These are phyloP conservation scores for Claviceps sorghi DNA, from an alignment of 2,329 filamentous ascomycete species.

Conservation along the genomic window DNA sequence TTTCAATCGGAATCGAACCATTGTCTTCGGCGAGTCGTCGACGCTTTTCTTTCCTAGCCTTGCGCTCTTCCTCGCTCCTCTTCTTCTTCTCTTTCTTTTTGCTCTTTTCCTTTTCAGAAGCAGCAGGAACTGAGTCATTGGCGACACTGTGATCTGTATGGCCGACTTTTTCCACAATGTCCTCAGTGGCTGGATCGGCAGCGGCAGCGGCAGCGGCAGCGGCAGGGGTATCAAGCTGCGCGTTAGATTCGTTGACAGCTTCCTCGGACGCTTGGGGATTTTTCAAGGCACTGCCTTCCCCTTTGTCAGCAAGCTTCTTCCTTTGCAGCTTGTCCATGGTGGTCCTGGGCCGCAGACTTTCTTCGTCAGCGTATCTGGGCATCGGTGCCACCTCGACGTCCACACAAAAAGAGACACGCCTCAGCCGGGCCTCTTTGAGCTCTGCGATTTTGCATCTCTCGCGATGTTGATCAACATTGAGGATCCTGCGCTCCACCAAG, in stretches of 20 bases:
- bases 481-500: constrained; percentile 61
- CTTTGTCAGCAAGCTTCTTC: constrained; percentile 50
- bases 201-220: neutral
- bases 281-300: constrained; percentile 62
- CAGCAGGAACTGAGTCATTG: constrained; percentile 3
- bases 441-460: constrained; percentile 69
- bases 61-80: constrained; percentile 80
- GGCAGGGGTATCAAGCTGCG: neutral
- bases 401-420: constrained; percentile 86
- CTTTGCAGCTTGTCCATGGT: constrained; percentile 39
- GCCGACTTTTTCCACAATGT: constrained; percentile 8
- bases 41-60: constrained; percentile 82
- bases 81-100: constrained; percentile 95
- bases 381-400: constrained; percentile 92
- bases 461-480: constrained; percentile 73
- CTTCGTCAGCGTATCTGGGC: constrained; percentile 58
- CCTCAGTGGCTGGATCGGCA: neutral
- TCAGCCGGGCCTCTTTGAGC: constrained; percentile 64
- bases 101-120: constrained; percentile 28
- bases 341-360: constrained; percentile 24
- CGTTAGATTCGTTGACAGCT: neutral
- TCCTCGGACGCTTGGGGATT: constrained; percentile 37
- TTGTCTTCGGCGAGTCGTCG: constrained; percentile 75
- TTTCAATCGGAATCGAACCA: constrained; percentile 70
- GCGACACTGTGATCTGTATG: constrained; percentile 15